Evolutionary conservation across 1,139 yeast species (phyloP), one percentile per base, ranked within the genome.

Genomic region (Zygoascus sp.): DNA sequence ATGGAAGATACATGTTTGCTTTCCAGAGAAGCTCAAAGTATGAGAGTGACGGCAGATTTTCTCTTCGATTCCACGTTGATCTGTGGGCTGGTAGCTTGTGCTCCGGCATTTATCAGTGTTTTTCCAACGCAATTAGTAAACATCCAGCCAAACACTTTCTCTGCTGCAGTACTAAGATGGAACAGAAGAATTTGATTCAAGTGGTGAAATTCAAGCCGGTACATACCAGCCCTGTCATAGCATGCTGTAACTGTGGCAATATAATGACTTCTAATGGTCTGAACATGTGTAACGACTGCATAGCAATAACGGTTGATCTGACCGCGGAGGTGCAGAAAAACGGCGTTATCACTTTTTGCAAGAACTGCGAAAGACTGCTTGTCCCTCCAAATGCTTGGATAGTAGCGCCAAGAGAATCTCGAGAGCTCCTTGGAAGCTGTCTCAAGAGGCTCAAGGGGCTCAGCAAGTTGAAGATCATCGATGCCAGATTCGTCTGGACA

Each of bases 241-340:
- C 92, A 49, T 92, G 99, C 74, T 90, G 95, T 69, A 86, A 86
- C 79, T 94, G 99, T 81, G 98, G 98, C 66, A 89, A 86, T 50
- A 89, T 92, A 84, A 95, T 88, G 64, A 80, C 94, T 23, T 72
- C 79, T 30, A 61, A 58, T 13, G 97, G 97, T 16, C 72, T 89
- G 54, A 96, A 90, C 37, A 89, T 90, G 95, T 94, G 99, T 72
- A 81, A 86, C 70, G 98, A 94, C 67, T 94, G 99, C 77, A 88
- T 94, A 64, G 85, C 89, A 65, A 72, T 89, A 59, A 84, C 88
- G 6, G 96, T 92, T 40, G 98, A 94, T 67, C 89, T 94, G 59
- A 90, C 98, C 1, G 88, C 82, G 58, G 96, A 95, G 45, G 88
- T 94, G 48, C 97, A 96, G 50, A 80, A 96, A 66, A 95, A 87